Evolutionary conservation across 1,284 basidiomycete genomes (phyloP).

Genomic region (Puccinia triticina): DNA sequence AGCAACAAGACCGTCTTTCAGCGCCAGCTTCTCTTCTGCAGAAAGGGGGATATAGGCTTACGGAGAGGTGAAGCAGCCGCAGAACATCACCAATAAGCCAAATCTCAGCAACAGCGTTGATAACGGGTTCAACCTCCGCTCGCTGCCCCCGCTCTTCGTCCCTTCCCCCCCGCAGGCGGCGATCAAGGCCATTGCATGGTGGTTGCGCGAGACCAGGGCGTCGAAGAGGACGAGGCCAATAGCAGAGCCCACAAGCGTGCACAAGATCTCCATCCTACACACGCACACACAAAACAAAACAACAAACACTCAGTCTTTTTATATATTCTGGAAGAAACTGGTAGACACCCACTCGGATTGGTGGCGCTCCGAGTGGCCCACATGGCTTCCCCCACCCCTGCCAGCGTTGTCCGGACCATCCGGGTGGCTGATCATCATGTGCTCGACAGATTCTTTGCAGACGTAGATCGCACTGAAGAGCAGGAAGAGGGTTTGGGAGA

Average conservation of each 20-base stretch:
- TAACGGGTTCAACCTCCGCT: slow-evolving; percentile 60
- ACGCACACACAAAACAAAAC: no score
- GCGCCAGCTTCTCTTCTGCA: no score
- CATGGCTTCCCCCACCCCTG: background rate
- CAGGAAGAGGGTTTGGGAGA: slow-evolving; percentile 84
- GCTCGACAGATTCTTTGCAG: slow-evolving; percentile 88
- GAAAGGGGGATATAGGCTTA: background rate
- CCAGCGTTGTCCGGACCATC: background rate
- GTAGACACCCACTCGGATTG: background rate
- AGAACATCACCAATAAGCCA: background rate
- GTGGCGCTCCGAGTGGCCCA: slow-evolving; percentile 12
- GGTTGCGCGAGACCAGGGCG: slow-evolving; percentile 68
- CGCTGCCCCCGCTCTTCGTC: no score
- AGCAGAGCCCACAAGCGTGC: slow-evolving; percentile 67
- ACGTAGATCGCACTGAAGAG: slow-evolving; percentile 89
- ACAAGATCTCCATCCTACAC: slow-evolving; percentile 63
- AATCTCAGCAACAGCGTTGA: slow-evolving; percentile 57
- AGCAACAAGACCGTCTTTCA: slow-evolving; percentile 23
- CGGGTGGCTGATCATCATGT: slow-evolving; percentile 66
- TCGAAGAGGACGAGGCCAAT: slow-evolving; percentile 61
- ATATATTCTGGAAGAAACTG: background rate
- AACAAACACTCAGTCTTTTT: background rate
- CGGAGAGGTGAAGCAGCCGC: background rate
- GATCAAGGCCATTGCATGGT: slow-evolving; percentile 69
- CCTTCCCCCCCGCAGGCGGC: slow-evolving; percentile 9